A percentile compares a stretch with the other conserved stretches of the same genome.
Evolutionary conservation across 2,329 filamentous ascomycete species (phyloP).

Genomic region (Plectosphaerella sp.): DNA sequence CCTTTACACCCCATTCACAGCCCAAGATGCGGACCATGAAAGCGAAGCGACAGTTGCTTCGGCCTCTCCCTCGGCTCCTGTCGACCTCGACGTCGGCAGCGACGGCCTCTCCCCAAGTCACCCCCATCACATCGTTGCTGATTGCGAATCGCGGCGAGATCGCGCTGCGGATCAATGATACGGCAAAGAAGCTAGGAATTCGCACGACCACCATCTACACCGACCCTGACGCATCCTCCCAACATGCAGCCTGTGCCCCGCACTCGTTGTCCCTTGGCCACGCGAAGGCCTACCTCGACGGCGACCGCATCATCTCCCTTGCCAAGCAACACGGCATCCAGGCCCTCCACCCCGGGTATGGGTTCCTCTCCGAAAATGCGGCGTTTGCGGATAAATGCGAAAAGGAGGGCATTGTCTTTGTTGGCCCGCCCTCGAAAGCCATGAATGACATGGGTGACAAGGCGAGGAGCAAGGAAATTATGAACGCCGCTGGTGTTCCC

Average conservation of each 20-base stretch:
- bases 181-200: constrained; percentile 83
- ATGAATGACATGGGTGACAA: constrained; percentile 93
- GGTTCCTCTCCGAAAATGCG: constrained; percentile 92
- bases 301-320: constrained; percentile 83
- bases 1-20: not conserved
- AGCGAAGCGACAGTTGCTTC: constrained; percentile 43
- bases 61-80: constrained; percentile 33
- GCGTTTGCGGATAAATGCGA: constrained; percentile 84
- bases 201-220: constrained; percentile 93
- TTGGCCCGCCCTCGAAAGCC: constrained; percentile 80
- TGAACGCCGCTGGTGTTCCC: constrained; percentile 89
- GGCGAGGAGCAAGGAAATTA: constrained; percentile 90
- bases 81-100: constrained; percentile 21
- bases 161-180: constrained; percentile 85
- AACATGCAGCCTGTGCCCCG: constrained; percentile 82
- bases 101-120: constrained; percentile 20
- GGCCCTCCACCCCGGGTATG: constrained; percentile 93
- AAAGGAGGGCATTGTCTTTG: constrained; percentile 87
- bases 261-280: constrained; percentile 80
- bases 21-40: constrained; percentile 52
- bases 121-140: constrained; percentile 70
- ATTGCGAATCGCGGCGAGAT: constrained; percentile 98
- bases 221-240: constrained; percentile 78
- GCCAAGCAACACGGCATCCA: constrained; percentile 83
- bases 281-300: constrained; percentile 85